Percentiles rank a stretch among this genome's conserved stretches.
Evolutionary conservation across 2,329 filamentous ascomycete genomes (phyloP).

Genomic region (Aspergillus bombycis): DNA sequence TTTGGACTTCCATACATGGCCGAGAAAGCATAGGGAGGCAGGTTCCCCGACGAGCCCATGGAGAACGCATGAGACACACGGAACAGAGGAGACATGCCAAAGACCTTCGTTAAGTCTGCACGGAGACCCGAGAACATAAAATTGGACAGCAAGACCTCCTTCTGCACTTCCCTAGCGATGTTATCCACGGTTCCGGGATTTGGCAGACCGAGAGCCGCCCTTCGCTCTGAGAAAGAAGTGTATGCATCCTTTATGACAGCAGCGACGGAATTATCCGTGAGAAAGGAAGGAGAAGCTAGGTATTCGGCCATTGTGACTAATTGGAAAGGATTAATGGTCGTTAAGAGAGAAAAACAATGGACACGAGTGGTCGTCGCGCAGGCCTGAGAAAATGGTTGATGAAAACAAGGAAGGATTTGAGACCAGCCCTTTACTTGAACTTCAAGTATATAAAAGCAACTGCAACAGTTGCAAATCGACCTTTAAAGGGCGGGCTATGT

Average conservation of each 20-base stretch:
- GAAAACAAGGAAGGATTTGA: constrained; percentile 31
- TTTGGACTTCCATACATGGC: constrained; percentile 91
- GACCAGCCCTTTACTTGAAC: constrained; percentile 32
- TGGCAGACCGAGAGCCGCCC: constrained; percentile 82
- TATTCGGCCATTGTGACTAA: constrained; percentile 45
- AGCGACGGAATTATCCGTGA: constrained; percentile 74
- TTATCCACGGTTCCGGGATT: constrained; percentile 94
- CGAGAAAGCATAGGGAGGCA: constrained; percentile 94
- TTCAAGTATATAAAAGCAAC: constrained; percentile 5
- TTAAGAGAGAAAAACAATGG: constrained; percentile 15
- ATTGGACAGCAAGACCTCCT: constrained; percentile 94
- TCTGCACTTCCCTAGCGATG: constrained; percentile 87
- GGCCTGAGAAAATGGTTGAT: constrained; percentile 26
- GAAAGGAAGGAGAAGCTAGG: constrained; percentile 60
- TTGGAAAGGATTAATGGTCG: constrained; percentile 17
- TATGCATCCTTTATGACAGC: constrained; percentile 75
- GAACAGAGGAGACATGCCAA: constrained; percentile 91
- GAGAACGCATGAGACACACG: constrained; percentile 97
- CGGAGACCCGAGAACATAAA: constrained; percentile 95
- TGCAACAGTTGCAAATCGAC: not conserved
- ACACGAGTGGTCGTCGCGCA: constrained; percentile 28
- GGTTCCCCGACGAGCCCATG: constrained; percentile 77
- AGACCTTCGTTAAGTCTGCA: constrained; percentile 94
- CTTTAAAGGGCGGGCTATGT: constrained; percentile 21
- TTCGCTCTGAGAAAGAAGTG: constrained; percentile 78